Percentiles rank a stretch among this genome's conserved stretches.
phyloP scores from a whole-genome alignment of 352 stramenopile genomes.

The Plasmopara viticola region DNA sequence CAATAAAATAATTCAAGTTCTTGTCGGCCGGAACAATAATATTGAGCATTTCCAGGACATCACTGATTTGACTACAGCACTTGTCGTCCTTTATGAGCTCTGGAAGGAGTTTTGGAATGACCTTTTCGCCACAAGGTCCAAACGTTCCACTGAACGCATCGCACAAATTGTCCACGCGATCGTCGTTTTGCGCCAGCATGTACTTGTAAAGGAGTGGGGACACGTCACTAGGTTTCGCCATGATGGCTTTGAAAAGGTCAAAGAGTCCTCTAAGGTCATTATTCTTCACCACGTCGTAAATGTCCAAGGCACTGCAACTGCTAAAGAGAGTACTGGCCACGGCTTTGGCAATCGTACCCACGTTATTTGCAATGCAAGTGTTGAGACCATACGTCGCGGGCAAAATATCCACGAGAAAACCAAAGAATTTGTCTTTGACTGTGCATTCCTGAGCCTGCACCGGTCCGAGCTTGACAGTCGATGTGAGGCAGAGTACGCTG shows the following conservation, averaged over 20 bases:
- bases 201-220: slow-evolving; percentile 40
- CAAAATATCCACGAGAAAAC: slow-evolving; percentile 26
- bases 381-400: slow-evolving; percentile 37
- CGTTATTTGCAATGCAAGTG: slow-evolving; percentile 48
- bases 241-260: slow-evolving; percentile 27
- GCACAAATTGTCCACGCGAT: slow-evolving; percentile 39
- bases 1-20: slow-evolving; percentile 32
- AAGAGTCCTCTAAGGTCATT: slow-evolving; percentile 22
- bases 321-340: slow-evolving; percentile 26
- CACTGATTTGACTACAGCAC: slow-evolving; percentile 40
- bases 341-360: slow-evolving; percentile 21
- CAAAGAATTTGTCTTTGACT: slow-evolving; percentile 16
- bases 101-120: slow-evolving; percentile 31
- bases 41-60: slow-evolving; percentile 38
- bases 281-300: slow-evolving; percentile 32
- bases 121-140: slow-evolving; percentile 33
- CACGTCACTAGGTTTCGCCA: slow-evolving; percentile 25
- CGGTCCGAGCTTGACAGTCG: slow-evolving; percentile 1
- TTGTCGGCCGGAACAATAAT: slow-evolving; percentile 37
- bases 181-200: slow-evolving; percentile 32
- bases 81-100: slow-evolving; percentile 29
- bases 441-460: slow-evolving; percentile 24
- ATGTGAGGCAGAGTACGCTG: slow-evolving; percentile 9
- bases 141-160: slow-evolving; percentile 32
- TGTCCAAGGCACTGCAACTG: slow-evolving; percentile 30